Base-by-base conservation (phyloP, 441 rosid genomes). In the Aquilaria agallochum region DNA sequence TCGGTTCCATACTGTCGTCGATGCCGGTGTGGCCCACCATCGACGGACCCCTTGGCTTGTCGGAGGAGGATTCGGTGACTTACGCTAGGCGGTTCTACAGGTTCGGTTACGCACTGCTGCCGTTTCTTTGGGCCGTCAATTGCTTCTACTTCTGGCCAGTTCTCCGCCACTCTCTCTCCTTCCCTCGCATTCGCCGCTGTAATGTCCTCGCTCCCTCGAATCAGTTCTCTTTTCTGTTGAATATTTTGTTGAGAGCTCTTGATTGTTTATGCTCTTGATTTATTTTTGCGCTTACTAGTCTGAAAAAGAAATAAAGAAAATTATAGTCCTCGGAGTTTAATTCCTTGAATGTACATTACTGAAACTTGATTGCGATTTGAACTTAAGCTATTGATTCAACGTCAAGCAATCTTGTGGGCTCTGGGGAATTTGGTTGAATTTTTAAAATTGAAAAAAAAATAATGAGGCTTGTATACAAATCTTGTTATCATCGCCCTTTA, bases 131-230 rank as follows among this genome's bases (percentile, higher is more conserved):
- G 99, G 96, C 92, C 13, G 82, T 95, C 63, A 95, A 92, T 73
- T 92, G 98, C 88, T 92, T 95, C 90, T 95, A 92, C 81, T 92
- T 95, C 90, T 92, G 98, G 97, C 99, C 98, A 2, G 99, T 86
- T 63, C 99, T 92, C 68, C 83, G 87, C 58, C 85, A 89, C 76
- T 70, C 83, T 48, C 86, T 91, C 20, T 83, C 90, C 49, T 95
- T 91, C 80, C 97, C 99, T 50, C 82, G 74, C 58, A 77, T 84
- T 63, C 96, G 96, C 58, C 87, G 76, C 55, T 86, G 97, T 94
- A 73, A 72, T 8, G 9, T 40, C 45, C 45, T 40, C 45, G 45
- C 6, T 40, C 45, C 45, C 9, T 40, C 45, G 45, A 40, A 40
- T 40, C 6, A 40, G 9, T 74, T 64, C 12, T 55, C 56, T 42